Base-by-base conservation (phyloP, 2,329 filamentous ascomycete species). In the Huntiella moniliformis region DNA sequence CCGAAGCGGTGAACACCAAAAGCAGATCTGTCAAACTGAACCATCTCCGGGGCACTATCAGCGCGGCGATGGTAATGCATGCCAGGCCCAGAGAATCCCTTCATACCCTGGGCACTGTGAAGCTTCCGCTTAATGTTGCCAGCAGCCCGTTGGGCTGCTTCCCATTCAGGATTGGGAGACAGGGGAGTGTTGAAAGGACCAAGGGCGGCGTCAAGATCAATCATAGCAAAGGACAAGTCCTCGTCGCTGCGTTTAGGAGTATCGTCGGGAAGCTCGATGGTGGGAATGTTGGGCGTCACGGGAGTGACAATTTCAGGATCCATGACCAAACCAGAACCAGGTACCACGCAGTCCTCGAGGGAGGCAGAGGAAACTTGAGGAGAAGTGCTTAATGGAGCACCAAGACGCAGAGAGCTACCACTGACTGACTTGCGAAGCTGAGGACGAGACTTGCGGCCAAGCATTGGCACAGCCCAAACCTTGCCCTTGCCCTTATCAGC, bases 151-250 rank as follows among this genome's bases (percentile, higher is more conserved):
- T 81, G 75, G 5, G 76, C 77, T 2, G 75, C 73, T 51, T 80
- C 76, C 70, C 78, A 81, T 50, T 78, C 75, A 2, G 72, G 65
- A 49, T 77, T 77, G 8, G 67, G 67, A 31, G 66, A 66, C 2
- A 77, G 65, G 18, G 82, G 82, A 0, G 86, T 93, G 55, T 92
- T 91, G 61, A 94, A 93, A 0, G 88, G 86, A 1, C 86, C 87
- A 1, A 96, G 70, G 18, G 88, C 91, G 13, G 87, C 88, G 62
- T 98, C 91, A 37, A 98, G 66, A 59, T 98, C 91, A 52, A 98
- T 92, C 60, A 95, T 80, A 5, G 82, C 79, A 56, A 77, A 83
- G 44, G 79, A 71, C 3, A 73, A 60, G 49, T 92, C 83, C 40
- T 78, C 74, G 6, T 74, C 47, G 8, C 12, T 7, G 4, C 47